A percentile compares a stretch with the other conserved stretches of the same genome.
phyloP scores from a whole-genome alignment of 352 stramenopile genomes.

The Phytophthora cactorum region DNA sequence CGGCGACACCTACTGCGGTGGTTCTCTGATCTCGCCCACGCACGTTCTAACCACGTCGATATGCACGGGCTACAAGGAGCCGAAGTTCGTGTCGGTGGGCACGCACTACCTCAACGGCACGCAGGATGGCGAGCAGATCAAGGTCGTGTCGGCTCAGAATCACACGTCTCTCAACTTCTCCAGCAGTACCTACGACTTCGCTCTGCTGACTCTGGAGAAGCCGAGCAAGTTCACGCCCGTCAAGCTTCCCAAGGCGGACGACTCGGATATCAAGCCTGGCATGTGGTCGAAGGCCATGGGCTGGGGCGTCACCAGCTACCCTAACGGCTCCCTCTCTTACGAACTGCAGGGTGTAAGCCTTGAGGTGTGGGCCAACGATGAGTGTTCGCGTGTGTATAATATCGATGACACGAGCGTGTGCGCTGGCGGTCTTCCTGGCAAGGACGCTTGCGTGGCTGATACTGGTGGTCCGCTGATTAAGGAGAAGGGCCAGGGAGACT shows the following conservation, averaged over 20 bases:
- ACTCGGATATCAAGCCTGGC: not conserved
- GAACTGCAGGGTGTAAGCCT: not conserved
- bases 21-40: not conserved
- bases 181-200: not conserved
- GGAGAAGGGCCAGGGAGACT: not conserved
- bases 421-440: not conserved
- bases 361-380: not conserved
- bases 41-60: not conserved
- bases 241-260: not conserved
- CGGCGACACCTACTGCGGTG: conserved; percentile 11
- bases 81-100: not conserved
- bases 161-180: not conserved
- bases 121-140: conserved; percentile 31
- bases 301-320: conserved; percentile 2
- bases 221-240: conserved; percentile 2
- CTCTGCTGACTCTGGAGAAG: not conserved
- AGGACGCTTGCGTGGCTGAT: not conserved
- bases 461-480: not conserved
- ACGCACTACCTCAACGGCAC: conserved; percentile 23
- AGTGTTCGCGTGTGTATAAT: not conserved
- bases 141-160: conserved; percentile 16
- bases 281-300: not conserved
- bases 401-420: not conserved
- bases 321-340: not conserved
- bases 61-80: not conserved